Base-by-base conservation (phyloP, 768 basidiomycete genomes). In the Naganishia friedmannii region DNA sequence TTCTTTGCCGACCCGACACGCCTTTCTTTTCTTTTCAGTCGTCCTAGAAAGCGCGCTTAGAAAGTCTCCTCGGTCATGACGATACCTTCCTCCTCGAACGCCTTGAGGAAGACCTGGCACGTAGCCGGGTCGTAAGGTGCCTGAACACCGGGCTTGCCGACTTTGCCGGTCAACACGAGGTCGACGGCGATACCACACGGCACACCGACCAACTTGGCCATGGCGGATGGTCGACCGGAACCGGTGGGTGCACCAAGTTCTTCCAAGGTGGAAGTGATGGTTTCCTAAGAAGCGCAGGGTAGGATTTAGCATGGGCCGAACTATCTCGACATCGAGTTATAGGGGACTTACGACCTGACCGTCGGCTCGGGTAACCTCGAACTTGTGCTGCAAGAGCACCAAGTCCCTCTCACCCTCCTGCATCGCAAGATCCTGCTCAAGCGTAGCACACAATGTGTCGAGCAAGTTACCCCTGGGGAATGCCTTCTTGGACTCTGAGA, bases 341-440 rank as follows among this genome's bases (percentile, higher is more conserved):
- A 86, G 65, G 71, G 88, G 15, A 63, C 60, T 45, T 8, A 63
- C 89, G 82, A 86, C 83, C 57, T 82, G 85, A 56, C 95, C 93
- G 77, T 97, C 92, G 39, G 86, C 85, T 86, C 90, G 90, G 79
- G 93, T 88, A 45, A 98, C 88, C 75, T 92, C 83, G 79, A 99
- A 98, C 84, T 94, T 95, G 86, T 99, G 95, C 83, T 97, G 95
- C 66, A 99, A 87, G 88, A 98, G 92, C 71, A 99, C 91, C 71
- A 98, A 87, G 81, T 99, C 95, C 13, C 92, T 89, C 82, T 98
- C 93, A 73, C 91, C 92, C 56, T 85, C 82, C 73, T 88, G 90
- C 83, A 95, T 97, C 81, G 88, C 86, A 91, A 97, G 96, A 79
- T 95, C 86, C 71, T 84, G 87, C 84, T 99, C 94, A 58, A 99